phyloP scores from a whole-genome alignment of 2,329 filamentous ascomycete species.

The Pseudogymnoascus sp. region DNA sequence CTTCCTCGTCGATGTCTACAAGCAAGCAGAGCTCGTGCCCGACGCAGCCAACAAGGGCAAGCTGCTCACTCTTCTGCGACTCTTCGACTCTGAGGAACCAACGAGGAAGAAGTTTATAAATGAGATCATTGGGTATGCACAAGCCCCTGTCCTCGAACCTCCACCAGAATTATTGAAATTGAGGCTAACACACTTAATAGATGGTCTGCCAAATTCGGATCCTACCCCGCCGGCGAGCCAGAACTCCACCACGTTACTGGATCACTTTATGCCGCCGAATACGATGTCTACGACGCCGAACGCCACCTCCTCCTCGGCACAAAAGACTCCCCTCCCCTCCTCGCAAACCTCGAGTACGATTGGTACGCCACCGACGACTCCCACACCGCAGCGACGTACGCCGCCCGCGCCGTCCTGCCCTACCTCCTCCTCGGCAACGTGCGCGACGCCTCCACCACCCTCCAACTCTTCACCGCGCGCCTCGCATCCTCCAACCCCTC shows the following conservation, averaged over 20 bases:
- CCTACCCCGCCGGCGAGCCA: constrained; percentile 84
- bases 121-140: constrained; percentile 66
- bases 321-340: constrained; percentile 72
- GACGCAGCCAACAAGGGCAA: constrained; percentile 68
- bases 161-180: no score
- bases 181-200: constrained; percentile 30
- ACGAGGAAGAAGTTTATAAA: constrained; percentile 87
- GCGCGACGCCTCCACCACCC: constrained; percentile 75
- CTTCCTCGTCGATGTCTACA: constrained; percentile 84
- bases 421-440: constrained; percentile 88
- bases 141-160: not conserved
- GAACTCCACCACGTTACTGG: constrained; percentile 92
- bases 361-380: constrained; percentile 90
- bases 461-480: constrained; percentile 65
- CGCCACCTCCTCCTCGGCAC: constrained; percentile 83
- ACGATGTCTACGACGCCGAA: constrained; percentile 89
- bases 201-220: constrained; percentile 81
- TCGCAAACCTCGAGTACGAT: constrained; percentile 78
- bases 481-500: constrained; percentile 48
- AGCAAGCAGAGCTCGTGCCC: constrained; percentile 71
- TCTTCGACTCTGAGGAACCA: constrained; percentile 77
- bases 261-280: constrained; percentile 82
- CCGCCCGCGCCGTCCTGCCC: constrained; percentile 77
- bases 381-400: constrained; percentile 80
- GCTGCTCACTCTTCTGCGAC: constrained; percentile 67